Base-by-base conservation (phyloP, 306 rosid genomes). In the Urtica urens region DNA sequence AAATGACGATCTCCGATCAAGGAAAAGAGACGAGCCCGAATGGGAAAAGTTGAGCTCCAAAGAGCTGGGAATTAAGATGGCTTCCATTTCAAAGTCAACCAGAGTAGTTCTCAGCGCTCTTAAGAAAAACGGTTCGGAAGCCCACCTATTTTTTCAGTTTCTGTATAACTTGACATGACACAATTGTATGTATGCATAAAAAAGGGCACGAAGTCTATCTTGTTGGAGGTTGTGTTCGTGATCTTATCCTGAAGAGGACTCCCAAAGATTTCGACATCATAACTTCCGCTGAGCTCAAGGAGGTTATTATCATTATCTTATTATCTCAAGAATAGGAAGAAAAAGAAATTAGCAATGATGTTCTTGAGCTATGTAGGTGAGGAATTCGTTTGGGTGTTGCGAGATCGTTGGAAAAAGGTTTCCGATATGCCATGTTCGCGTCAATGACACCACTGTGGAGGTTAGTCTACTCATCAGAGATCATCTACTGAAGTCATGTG, bases 191-290 rank as follows among this genome's bases (percentile, higher is more conserved):
- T 3, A 37, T 31, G 35, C 6, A 29, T 30, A 23, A 8, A 17
- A 56, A 42, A 64, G 76, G 76, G 21, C 55, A 64, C 40, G 67
- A 64, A 20, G 76, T 64, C 23, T 70, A 70, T 40, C 71, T 70
- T 64, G 76, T 70, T 49, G 76, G 71, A 26, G 76, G 76, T 41
- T 70, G 76, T 59, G 76, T 70, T 13, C 76, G 71, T 46, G 76
- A 70, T 64, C 76, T 70, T 59, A 64, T 70, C 42, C 48, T 70
- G 17, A 66, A 34, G 61, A 66, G 57, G 39, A 66, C 51, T 59
- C 72, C 72, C 5, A 70, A 70, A 55, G 76, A 70, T 50, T 70
- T 70, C 38, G 72, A 66, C 39, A 38, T 66, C 44, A 59, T 66
- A 20, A 66, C 72, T 66, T 52, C 60, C 26, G 72, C 72, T 38